These are phyloP conservation scores for Anisodus acutangulus DNA, from an alignment of 257 asterid species.

Conservation along the genomic window DNA sequence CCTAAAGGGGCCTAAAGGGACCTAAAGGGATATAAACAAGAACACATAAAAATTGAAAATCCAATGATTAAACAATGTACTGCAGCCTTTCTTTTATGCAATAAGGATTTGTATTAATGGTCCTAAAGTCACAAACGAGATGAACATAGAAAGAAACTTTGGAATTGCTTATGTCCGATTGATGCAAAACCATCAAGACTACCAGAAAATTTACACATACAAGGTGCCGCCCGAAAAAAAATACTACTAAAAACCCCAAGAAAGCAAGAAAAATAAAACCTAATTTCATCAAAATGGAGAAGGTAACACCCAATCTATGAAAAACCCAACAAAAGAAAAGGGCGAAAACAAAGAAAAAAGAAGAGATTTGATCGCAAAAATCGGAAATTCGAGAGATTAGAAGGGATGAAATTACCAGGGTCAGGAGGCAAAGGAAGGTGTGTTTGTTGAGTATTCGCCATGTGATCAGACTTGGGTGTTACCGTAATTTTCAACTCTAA, in stretches of 20 bases:
- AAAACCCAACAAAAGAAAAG: constrained; percentile 30
- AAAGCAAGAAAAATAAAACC: constrained; percentile 20
- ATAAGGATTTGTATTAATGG: not conserved
- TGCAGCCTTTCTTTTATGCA: too few species aligned
- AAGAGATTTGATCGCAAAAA: not conserved
- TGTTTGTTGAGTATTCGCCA: constrained; percentile 73
- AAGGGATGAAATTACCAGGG: constrained; percentile 53
- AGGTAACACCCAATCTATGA: not conserved
- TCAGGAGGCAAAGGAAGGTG: constrained; percentile 67
- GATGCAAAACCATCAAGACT: not conserved
- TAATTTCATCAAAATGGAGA: constrained; percentile 23
- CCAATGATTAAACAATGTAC: not conserved
- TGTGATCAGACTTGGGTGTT: constrained; percentile 35
- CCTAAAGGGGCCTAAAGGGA: too few species aligned
- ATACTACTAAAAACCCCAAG: not conserved
- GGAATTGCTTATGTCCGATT: not conserved
- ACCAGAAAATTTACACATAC: not conserved
- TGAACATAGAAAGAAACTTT: not conserved
- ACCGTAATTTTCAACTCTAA: not conserved
- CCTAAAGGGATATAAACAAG: not conserved
- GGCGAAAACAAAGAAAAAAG: not conserved
- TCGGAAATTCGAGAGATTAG: not conserved
- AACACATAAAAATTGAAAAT: not conserved
- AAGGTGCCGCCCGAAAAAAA: not conserved
- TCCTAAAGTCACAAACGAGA: not conserved